Evolutionary conservation across 2,329 filamentous ascomycete species (phyloP), one percentile per base, ranked within the genome.

Genomic region (Colletotrichum euphorbiae): DNA sequence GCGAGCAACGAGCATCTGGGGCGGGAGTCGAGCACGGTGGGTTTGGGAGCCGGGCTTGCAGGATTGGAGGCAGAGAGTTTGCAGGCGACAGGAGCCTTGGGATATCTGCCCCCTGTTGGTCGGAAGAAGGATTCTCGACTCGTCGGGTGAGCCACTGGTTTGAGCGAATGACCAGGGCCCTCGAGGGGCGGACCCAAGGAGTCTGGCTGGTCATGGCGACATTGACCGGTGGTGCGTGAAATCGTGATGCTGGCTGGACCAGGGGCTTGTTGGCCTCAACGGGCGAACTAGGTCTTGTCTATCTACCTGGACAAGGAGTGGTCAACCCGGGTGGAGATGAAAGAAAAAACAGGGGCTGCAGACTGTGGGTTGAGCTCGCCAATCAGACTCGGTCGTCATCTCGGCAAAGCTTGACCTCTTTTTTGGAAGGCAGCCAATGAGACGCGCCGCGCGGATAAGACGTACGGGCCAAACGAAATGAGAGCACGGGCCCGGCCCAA

Each of bases 341-440:
- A 46, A 52, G 46, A 8, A 57, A 54, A 8, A 36, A 56, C 62
- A 50, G 28, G 62, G 50, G 19, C 50, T 13, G 28, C 51, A 15
- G 50, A 31, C 50, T 46, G 38, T 19, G 50, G 43, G 46, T 15
- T 8, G 28, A 12, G 11, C 43, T 67, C 56, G 62, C 67, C 67
- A 69, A 67, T 69, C 62, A 69, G 57, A 67, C 56, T 51, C 43
- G 56, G 63, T 50, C 56, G 13, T 62, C 56, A 67, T 67, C 67
- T 69, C 67, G 56, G 67, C 67, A 69, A 69, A 67, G 63, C 62
- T 69, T 58, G 62, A 69, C 55, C 55, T 28, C 1, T 45, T n/a
- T 57, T 48, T 56, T 11, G 13, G 12, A 11, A 45, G 52, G 43
- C 24, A 67, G 33, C 67, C 67, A 69, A 69, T 69, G 40, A 67